phyloP scores from a whole-genome alignment of 2,329 filamentous ascomycete genomes.

The Verticillium isaacii region DNA sequence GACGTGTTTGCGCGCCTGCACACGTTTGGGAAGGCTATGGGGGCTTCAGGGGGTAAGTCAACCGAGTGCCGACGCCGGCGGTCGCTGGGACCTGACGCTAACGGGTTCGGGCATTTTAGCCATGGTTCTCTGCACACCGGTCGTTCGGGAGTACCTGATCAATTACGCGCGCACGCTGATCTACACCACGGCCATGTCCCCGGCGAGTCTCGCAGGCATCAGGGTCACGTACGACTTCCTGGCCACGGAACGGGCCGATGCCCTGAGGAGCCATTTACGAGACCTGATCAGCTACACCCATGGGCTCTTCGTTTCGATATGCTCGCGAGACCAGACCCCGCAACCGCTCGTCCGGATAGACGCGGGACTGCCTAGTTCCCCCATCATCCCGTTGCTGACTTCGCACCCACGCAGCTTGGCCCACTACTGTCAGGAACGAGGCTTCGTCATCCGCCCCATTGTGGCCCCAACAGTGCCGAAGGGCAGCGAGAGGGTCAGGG shows the following conservation, averaged over 20 bases:
- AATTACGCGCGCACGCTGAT: constrained; percentile 74
- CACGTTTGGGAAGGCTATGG: constrained; percentile 65
- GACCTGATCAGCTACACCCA: constrained; percentile 40
- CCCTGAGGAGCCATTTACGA: constrained; percentile 33
- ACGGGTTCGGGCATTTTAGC: constrained; percentile 12
- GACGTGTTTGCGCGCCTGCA: constrained; percentile 54
- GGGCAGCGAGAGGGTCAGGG: constrained; percentile 58
- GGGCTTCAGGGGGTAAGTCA: constrained; percentile 62
- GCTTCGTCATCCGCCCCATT: constrained; percentile 60
- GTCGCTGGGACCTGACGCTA: background rate
- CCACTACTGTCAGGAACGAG: constrained; percentile 50
- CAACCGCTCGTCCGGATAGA: constrained; percentile 28
- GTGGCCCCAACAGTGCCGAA: constrained; percentile 63
- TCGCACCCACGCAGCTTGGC: constrained; percentile 54
- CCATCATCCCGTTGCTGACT: constrained; percentile 61
- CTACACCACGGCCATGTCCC: constrained; percentile 67
- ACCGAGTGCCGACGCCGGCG: background rate
- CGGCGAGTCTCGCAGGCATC: constrained; percentile 56
- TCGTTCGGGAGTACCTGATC: constrained; percentile 60
- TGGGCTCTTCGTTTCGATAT: constrained; percentile 33
- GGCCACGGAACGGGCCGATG: constrained; percentile 39
- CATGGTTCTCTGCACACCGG: constrained; percentile 57
- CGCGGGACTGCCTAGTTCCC: constrained; percentile 40
- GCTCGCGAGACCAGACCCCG: constrained; percentile 9
- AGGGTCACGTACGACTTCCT: constrained; percentile 54